These are phyloP conservation scores for Suillus clintonianus DNA, from an alignment of 768 basidiomycete genomes.

Conservation along the genomic window DNA sequence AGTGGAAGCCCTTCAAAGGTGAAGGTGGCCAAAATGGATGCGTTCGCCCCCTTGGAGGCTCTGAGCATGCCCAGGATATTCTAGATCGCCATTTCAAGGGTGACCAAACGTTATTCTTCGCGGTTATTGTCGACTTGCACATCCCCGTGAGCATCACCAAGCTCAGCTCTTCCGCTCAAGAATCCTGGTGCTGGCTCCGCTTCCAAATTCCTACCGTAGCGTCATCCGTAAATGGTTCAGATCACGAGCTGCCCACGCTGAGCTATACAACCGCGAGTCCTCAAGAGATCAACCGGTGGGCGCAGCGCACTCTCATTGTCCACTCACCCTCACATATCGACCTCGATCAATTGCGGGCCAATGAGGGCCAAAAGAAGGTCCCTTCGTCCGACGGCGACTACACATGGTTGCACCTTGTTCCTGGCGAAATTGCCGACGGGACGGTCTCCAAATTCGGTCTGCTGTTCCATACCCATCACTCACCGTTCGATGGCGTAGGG, in stretches of 20 bases:
- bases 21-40: not conserved
- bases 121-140: not conserved
- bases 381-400: not conserved
- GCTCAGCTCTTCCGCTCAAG: not conserved
- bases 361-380: not conserved
- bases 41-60: not conserved
- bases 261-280: not conserved
- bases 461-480: not conserved
- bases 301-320: not conserved
- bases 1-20: not conserved
- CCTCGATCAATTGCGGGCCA: not conserved
- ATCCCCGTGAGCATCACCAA: not conserved
- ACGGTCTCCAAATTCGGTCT: not conserved
- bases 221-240: not conserved
- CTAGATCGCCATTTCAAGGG: not conserved
- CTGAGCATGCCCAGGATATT: not conserved
- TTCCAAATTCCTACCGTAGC: not conserved
- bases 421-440: not conserved
- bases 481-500: not conserved
- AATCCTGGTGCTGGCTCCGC: not conserved
- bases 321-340: not conserved
- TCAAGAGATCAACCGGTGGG: not conserved
- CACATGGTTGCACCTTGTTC: not conserved
- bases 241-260: not conserved
- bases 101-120: not conserved